These are phyloP conservation scores for Blastobotrys chiropterorum DNA, from an alignment of 805 yeast species.

Conservation along the genomic window DNA sequence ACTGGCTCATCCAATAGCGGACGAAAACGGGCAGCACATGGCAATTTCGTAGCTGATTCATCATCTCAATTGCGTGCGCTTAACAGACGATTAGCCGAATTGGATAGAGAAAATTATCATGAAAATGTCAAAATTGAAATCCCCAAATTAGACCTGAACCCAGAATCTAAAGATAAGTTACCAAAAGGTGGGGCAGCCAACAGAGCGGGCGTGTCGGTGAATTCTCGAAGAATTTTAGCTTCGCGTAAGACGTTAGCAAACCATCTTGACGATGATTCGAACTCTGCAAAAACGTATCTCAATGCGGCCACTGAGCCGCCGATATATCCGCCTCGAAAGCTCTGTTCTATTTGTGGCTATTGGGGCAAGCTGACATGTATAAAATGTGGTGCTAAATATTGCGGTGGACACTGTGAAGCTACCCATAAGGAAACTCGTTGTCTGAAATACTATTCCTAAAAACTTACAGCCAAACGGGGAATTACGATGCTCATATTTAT, in stretches of 20 bases:
- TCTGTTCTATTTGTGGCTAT: constrained; percentile 38
- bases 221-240: constrained; percentile 32
- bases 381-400: constrained; percentile 33
- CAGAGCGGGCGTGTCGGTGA: constrained; percentile 23
- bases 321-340: constrained; percentile 30
- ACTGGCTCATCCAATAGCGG: not conserved
- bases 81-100: constrained; percentile 24
- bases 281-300: constrained; percentile 25
- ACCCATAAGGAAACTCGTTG: constrained; percentile 36
- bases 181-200: constrained; percentile 1
- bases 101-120: constrained; percentile 33
- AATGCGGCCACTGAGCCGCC: constrained; percentile 31
- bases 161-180: not conserved
- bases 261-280: constrained; percentile 36
- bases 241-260: constrained; percentile 35
- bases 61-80: constrained; percentile 19
- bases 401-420: constrained; percentile 31
- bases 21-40: constrained; percentile 1
- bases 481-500: constrained; percentile 1
- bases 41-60: constrained; percentile 6
- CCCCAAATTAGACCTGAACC: constrained; percentile 20
- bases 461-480: too few relatives aligned
- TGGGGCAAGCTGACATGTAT: constrained; percentile 31
- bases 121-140: constrained; percentile 30
- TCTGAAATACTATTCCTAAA: constrained; percentile 26